Conservation (phyloP, 306 rosid species). For the Medicago ruthenica region DNA sequence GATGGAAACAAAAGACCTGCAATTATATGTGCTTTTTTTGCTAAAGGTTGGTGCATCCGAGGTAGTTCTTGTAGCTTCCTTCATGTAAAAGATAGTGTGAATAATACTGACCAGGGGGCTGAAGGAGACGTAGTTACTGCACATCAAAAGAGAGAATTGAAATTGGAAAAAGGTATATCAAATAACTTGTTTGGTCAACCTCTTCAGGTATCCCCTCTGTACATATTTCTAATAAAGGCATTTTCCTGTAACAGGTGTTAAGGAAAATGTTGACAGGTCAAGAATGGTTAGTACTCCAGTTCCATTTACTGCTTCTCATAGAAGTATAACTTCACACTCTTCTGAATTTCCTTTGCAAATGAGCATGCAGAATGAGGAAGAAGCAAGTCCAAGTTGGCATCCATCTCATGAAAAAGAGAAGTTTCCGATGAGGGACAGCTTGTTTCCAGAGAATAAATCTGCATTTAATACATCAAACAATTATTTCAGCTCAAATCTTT, state of each 20-base stretch:
- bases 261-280: constrained; percentile 51
- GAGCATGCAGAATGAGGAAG: constrained; percentile 47
- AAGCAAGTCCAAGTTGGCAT: constrained; percentile 49
- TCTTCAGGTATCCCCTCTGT: constrained; percentile 47
- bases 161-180: constrained; percentile 74
- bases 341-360: constrained; percentile 51
- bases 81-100: constrained; percentile 63
- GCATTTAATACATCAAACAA: constrained; percentile 53
- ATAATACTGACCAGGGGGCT: constrained; percentile 49
- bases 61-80: constrained; percentile 89
- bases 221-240: constrained; percentile 47
- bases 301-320: constrained; percentile 50
- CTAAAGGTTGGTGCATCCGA: constrained; percentile 95
- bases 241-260: constrained; percentile 60
- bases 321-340: constrained; percentile 46
- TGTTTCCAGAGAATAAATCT: constrained; percentile 58
- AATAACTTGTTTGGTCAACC: constrained; percentile 43
- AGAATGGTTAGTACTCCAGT: constrained; percentile 55
- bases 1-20: constrained; percentile 61
- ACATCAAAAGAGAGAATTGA: constrained; percentile 55
- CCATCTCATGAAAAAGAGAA: constrained; percentile 54
- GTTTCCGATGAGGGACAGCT: constrained; percentile 47
- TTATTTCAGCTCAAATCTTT: constrained; percentile 43
- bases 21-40: constrained; percentile 71
- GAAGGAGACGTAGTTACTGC: constrained; percentile 57